Conservation (phyloP, 2,329 filamentous ascomycete species). For the Hypoxylon sp. region DNA sequence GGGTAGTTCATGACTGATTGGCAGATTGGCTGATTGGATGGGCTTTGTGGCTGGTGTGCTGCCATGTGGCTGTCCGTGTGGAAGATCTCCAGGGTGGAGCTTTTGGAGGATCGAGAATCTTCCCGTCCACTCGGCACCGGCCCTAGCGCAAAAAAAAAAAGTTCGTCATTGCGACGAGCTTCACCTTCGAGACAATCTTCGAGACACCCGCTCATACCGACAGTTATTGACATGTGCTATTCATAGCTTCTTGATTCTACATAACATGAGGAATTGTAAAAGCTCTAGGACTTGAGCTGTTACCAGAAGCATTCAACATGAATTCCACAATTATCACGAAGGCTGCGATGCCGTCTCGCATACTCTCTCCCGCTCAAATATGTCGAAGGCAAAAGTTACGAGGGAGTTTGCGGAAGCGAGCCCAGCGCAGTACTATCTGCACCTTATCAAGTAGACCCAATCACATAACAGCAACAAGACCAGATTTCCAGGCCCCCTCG, state of each 20-base stretch:
- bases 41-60: conserved; percentile 14
- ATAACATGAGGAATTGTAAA: conserved; percentile 29
- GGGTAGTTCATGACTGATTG: not conserved
- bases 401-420: conserved; percentile 55
- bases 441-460: conserved; percentile 42
- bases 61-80: conserved; percentile 1
- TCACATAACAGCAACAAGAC: conserved; percentile 23
- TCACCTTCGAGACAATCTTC: conserved; percentile 16
- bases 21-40: not conserved
- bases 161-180: conserved; percentile 47
- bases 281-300: conserved; percentile 11
- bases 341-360: conserved; percentile 59
- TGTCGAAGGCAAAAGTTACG: conserved; percentile 56
- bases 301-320: conserved; percentile 53
- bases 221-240: conserved; percentile 17
- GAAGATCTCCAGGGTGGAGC: conserved; percentile 11
- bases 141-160: conserved; percentile 49
- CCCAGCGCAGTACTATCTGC: conserved; percentile 43
- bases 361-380: conserved; percentile 58
- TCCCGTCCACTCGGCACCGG: conserved; percentile 45
- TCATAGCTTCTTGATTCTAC: conserved; percentile 5
- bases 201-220: conserved; percentile 11
- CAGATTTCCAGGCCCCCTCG: conserved; percentile 22
- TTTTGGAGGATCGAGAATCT: conserved; percentile 46
- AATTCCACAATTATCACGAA: conserved; percentile 62